phyloP scores from a whole-genome alignment of 169 alveolate genomes.

The Condylostoma magnum region DNA sequence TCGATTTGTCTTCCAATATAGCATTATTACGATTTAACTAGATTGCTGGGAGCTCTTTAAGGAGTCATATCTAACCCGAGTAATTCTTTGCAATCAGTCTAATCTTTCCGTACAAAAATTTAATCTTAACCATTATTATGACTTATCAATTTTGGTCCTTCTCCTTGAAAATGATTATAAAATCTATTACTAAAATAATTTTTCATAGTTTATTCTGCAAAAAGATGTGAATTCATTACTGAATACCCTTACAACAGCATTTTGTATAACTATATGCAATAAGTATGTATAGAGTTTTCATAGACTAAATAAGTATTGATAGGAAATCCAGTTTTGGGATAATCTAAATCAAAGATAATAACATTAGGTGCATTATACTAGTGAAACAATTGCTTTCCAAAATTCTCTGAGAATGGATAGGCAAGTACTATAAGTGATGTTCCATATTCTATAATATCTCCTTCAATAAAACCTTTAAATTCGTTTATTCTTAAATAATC shows the following conservation, averaged over 20 bases:
- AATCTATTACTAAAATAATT: too few relatives aligned
- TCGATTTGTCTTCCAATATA: constrained; percentile 18
- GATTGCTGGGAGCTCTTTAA: constrained; percentile 22
- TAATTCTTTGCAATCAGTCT: background rate
- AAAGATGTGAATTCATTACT: background rate
- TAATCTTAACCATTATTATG: too few relatives aligned
- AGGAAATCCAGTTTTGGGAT: constrained; percentile 14
- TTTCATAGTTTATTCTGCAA: constrained; percentile 20
- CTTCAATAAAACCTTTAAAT: constrained; percentile 1
- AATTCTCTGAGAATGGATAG: background rate
- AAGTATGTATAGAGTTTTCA: constrained; percentile 12
- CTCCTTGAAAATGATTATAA: too few relatives aligned
- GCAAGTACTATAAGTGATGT: constrained; percentile 10
- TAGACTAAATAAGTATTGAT: background rate
- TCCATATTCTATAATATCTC: background rate
- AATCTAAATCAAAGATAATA: background rate
- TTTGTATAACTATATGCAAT: constrained; percentile 11
- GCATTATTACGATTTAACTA: background rate
- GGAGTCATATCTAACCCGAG: background rate
- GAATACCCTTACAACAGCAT: background rate
- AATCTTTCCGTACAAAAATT: too few relatives aligned
- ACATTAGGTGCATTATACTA: constrained; percentile 1
- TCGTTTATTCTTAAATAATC: background rate
- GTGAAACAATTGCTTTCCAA: background rate
- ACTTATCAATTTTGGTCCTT: too few relatives aligned